phyloP scores from a whole-genome alignment of 352 stramenopile genomes.

The Phytophthora rubi region DNA sequence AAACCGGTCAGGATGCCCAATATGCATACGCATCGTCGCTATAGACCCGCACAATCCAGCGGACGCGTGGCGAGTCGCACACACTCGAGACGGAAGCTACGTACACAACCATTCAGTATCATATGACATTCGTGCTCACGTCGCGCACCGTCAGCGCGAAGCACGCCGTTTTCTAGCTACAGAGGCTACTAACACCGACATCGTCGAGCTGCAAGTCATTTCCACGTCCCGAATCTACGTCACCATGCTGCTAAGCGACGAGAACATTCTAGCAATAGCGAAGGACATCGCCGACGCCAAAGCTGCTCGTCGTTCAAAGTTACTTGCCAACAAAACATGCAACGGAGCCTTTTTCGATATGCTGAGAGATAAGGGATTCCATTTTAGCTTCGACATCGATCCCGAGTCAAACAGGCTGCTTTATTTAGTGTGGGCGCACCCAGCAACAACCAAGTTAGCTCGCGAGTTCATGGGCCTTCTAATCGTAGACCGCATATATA shows the following conservation, averaged over 20 bases:
- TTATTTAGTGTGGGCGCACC: slow-evolving; percentile 21
- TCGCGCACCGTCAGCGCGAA: neutral
- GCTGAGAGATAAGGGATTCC: neutral
- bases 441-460: neutral
- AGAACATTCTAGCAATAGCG: neutral
- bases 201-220: neutral
- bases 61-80: no score
- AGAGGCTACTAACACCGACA: neutral
- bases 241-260: neutral
- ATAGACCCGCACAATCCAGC: no score
- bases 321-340: neutral
- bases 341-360: slow-evolving; percentile 5
- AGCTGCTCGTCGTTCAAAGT: neutral
- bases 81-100: neutral
- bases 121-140: neutral
- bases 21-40: no score
- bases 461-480: slow-evolving; percentile 9
- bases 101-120: neutral
- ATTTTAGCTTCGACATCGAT: slow-evolving; percentile 1
- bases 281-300: slow-evolving; percentile 16
- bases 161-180: neutral
- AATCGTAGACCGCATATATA: slow-evolving; percentile 9
- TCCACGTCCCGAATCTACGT: neutral
- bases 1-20: no score
- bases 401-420: neutral